Evolutionary conservation across 148 eudicot species (phyloP), one percentile per base, ranked within the genome.

Genomic region (Cornus kousa): DNA sequence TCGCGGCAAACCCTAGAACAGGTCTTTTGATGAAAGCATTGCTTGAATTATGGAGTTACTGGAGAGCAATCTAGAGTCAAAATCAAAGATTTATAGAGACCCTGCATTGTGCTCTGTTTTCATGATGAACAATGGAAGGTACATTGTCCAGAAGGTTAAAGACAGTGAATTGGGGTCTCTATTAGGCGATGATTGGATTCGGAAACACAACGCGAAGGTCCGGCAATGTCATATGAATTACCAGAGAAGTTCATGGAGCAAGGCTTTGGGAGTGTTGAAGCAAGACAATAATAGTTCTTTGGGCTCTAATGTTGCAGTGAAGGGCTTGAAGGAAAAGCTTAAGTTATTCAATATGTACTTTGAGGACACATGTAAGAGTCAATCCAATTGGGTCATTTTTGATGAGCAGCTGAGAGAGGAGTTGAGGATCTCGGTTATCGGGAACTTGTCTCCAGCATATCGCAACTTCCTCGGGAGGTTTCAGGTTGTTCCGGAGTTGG

Each of bases 71-170:
- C 83, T 97, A 72, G 98, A 92, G 83, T 85, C 92, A 0, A 97
- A 97, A 55, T 86, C 97, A 0, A 97, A 89, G 90, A 73, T 88
- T 62, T 97, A 97, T 57, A 83, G 87, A 80, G 99, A 97, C 81
- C 19, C 86, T 32, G 93, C 94, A 6, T 81, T 97, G 81, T 86
- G 92, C 70, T 85, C 94, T 17, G 87, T 97, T 57, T 97, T 97
- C 69, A 87, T 97, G 97, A 94, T 97, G 98, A 97, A 97, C 40
- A 97, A 97, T 53, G 97, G 91, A 48, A 90, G 93, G 71, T 97
- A 97, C 86, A 94, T 97, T 72, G 91, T 90, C 70, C 91, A 93
- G 74, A 97, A 97, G 81, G 98, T 90, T 78, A 85, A 85, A 73
- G 99, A 92, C 76, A 87, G 81, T 24, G 98, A 97, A 62, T 80